Evolutionary conservation across 768 basidiomycete species (phyloP), one percentile per base, ranked within the genome.

Genomic region (Tricholoma matsutake): DNA sequence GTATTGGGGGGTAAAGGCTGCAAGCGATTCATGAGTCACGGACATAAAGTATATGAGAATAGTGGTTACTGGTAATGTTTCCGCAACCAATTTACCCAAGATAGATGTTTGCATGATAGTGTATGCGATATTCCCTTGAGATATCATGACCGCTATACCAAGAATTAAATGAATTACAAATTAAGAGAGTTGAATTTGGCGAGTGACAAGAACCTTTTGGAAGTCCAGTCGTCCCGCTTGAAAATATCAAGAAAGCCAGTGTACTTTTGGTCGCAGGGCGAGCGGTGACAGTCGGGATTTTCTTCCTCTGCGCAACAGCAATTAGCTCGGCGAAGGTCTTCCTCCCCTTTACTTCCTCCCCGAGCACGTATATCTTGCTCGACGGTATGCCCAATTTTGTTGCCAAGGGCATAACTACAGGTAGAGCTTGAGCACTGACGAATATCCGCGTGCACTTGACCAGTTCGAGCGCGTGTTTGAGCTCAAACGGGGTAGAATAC

Each of bases 61-160:
- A 13, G 2, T 28, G 70, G 78, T 34, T 67, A 85, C 86, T 28
- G 68, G 68, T 61, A 72, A 69, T 0, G 82, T 75, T 45, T 78
- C 75, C 6, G 68, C 57, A 0, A 59, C 49, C 18, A 71, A 77
- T n/a, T 68, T 59, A 1, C n/a, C 32, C 4, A 78, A 7, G 2
- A 80, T 69, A 0, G 73, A 61, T 0, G 64, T 39, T 68, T 88
- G 83, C 1, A 56, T 51, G 0, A 85, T 11, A 0, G 83, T 79
- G 58, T 71, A 76, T 25, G 81, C 71, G 16, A 89, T 49, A 68
- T 89, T 90, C 53, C 83, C 83, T 65, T 90, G 88, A 0, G 88
- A 83, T 28, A 88, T 82, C 87, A 86, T 87, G n/a, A 90, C 85
- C 6, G 82, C 89, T 90, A 62, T 20, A 28, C 11, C 13, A 52